Base-by-base conservation (phyloP, 805 yeast genomes). In the Pichia scutulata region DNA sequence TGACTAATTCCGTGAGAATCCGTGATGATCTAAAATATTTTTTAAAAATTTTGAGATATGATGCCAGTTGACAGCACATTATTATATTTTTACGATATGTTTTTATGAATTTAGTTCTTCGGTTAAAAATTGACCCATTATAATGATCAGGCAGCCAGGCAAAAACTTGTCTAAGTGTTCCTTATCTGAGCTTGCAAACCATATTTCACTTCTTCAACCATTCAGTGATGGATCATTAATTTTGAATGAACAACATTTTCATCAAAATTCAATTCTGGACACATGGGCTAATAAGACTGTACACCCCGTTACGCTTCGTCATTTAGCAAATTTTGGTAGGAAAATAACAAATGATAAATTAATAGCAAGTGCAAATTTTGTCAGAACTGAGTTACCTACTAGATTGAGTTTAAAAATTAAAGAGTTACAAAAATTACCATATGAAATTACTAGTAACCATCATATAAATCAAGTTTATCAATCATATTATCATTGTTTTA, bases 261-360 rank as follows among this genome's bases (percentile, higher is more conserved):
- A 88, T 63, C 97, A 89, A 58, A 86, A 86, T 60, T 80, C 82
- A 21, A 78, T 83, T 6, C 70, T 89, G 52, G 67, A 79, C 60
- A 73, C 74, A 37, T 87, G 86, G 78, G 72, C 81, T 41, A 71
- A 76, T 46, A 77, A 81, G 55, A 62, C 62, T n/a, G 90, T 96
- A 0, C 89, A 88, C 63, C 96, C 98, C 0, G 95, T 92, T 22
- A 84, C 96, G 1, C 66, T 93, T n/a, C 73, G 88, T 47, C 97
- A 92, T 60, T 68, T 92, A 57, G 96, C 97, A 1, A 89, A 89
- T 41, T 92, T 85, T 63, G 97, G 97, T 44, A 83, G 84, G 58
- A 77, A 77, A 36, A 66, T 92, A 47, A 86, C 89, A 14, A 80
- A 79, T 56, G 87, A 83, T 37, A 89, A 90, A 68, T 74, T 92